Percentiles rank a stretch among this genome's conserved stretches.
phyloP scores from a whole-genome alignment of 768 basidiomycete species.

The Lactifluus subvellereus region DNA sequence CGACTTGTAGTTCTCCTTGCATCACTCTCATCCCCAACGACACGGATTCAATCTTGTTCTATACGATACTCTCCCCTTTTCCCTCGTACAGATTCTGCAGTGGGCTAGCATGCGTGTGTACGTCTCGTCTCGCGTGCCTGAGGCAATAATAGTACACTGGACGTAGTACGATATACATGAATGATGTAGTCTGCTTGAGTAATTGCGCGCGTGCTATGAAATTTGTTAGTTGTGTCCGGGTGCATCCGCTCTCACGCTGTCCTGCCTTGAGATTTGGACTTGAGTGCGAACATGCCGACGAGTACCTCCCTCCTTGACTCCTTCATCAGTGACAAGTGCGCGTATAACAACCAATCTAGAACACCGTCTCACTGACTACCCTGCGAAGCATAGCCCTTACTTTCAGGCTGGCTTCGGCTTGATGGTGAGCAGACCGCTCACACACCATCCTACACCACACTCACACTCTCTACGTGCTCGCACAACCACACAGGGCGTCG shows the following conservation, averaged over 20 bases:
- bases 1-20: conserved; percentile 48
- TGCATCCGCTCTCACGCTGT: background rate
- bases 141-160: conserved; percentile 2
- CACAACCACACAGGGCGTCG: conserved; percentile 66
- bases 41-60: conserved; percentile 12
- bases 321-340: conserved; percentile 64
- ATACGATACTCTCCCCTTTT: conserved; percentile 6
- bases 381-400: conserved; percentile 67
- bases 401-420: conserved; percentile 98
- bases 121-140: background rate
- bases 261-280: background rate
- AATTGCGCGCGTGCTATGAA: background rate
- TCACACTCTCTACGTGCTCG: background rate
- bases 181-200: conserved; percentile 12
- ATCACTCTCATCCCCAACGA: conserved; percentile 8
- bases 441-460: background rate
- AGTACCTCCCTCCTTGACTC: conserved; percentile 11
- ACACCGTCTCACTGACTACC: background rate
- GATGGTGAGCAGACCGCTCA: conserved; percentile 53
- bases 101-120: background rate
- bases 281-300: background rate
- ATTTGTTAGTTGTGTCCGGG: background rate
- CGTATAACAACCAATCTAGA: conserved; percentile 17
- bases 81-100: conserved; percentile 8
- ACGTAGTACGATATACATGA: conserved; percentile 9